phyloP scores from a whole-genome alignment of 2,329 filamentous ascomycete genomes.

The Monilinia fructicola region DNA sequence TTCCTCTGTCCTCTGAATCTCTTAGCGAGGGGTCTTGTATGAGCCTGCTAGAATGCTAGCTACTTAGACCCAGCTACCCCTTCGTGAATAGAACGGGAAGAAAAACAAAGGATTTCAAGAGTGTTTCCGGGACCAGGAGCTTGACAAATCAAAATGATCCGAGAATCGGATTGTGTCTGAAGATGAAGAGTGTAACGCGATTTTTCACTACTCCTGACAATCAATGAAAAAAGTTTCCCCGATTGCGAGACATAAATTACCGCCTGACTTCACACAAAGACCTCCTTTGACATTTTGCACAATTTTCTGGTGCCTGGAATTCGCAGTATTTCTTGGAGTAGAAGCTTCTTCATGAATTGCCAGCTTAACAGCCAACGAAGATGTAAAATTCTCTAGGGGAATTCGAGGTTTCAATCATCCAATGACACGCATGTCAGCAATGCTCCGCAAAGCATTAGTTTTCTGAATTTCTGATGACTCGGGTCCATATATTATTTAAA shows the following conservation, averaged over 20 bases:
- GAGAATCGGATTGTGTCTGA: neutral
- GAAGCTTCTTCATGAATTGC: neutral
- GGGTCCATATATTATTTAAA: constrained; percentile 1
- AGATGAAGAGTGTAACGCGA: neutral
- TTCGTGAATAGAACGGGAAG: neutral
- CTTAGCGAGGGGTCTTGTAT: too few species aligned
- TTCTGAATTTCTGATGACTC: constrained; percentile 5
- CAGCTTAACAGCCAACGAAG: neutral
- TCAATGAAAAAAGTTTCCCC: neutral
- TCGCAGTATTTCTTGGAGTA: neutral
- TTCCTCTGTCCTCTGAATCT: too few species aligned
- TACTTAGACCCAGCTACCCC: too few species aligned
- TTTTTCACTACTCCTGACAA: neutral
- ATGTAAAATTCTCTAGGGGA: neutral
- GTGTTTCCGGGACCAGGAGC: neutral
- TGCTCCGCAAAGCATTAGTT: neutral
- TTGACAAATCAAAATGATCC: neutral
- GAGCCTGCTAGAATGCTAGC: neutral
- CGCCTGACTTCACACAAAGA: neutral
- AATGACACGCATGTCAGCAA: neutral
- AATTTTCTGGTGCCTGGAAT: neutral
- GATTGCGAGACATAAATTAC: neutral
- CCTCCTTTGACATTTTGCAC: neutral
- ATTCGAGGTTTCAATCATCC: neutral
- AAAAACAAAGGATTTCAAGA: neutral